phyloP scores from a whole-genome alignment of 352 stramenopile species.

The Phytophthora lateralis region DNA sequence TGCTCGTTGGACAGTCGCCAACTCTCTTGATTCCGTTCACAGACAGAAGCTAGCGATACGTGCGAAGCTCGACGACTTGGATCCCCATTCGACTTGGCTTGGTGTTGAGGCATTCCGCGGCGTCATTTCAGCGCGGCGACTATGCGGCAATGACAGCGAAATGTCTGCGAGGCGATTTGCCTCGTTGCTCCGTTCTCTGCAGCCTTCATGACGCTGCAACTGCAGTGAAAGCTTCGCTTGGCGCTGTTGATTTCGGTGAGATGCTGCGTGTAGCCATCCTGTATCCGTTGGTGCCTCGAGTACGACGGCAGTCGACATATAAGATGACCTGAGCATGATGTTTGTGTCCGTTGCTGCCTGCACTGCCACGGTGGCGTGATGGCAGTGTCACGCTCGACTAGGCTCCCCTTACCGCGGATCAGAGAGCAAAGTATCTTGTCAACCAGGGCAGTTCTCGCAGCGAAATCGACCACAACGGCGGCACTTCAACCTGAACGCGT shows the following conservation, averaged over 20 bases:
- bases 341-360: background rate
- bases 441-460: constrained; percentile 1
- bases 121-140: background rate
- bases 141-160: background rate
- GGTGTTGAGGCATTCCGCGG: background rate
- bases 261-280: background rate
- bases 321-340: background rate
- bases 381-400: constrained; percentile 1
- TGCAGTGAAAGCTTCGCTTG: background rate
- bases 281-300: no score
- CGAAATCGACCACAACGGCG: background rate
- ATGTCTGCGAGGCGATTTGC: background rate
- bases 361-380: background rate
- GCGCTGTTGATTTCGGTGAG: background rate
- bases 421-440: constrained; percentile 15
- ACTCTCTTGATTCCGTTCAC: background rate
- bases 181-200: background rate
- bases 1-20: constrained; percentile 2
- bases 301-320: background rate
- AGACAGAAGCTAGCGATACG: constrained; percentile 1
- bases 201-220: background rate
- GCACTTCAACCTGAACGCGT: background rate
- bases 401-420: constrained; percentile 9
- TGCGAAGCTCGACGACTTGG: background rate
- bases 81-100: background rate